Conservation (phyloP, 306 rosid species). For the Styphnolobium japonicum region DNA sequence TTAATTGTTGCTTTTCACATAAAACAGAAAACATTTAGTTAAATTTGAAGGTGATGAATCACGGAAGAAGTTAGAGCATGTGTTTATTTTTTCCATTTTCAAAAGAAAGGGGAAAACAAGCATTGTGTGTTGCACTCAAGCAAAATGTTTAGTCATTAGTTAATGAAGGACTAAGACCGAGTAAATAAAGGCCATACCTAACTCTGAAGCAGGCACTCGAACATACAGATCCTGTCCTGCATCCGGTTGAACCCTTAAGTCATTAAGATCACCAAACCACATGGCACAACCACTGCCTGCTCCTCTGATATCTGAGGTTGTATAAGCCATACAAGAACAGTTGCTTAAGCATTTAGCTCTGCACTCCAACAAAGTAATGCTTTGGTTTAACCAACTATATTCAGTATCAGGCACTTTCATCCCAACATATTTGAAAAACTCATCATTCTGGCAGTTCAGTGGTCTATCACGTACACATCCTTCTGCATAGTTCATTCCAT, state of each 20-base stretch:
- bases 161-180: too few species aligned
- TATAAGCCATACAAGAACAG: constrained; percentile 15
- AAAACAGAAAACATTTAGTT: neutral
- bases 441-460: constrained; percentile 24
- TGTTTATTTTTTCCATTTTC: neutral
- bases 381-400: neutral
- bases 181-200: too few species aligned
- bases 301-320: neutral
- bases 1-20: neutral
- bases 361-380: neutral
- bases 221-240: constrained; percentile 44
- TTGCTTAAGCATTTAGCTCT: too few species aligned
- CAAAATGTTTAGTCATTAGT: too few species aligned
- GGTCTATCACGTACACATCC: constrained; percentile 32
- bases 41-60: neutral
- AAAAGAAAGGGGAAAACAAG: too few species aligned
- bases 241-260: constrained; percentile 23
- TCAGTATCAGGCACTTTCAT: neutral
- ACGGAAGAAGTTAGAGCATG: neutral
- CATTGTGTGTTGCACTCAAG: too few species aligned
- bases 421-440: neutral
- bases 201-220: neutral
- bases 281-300: constrained; percentile 21
- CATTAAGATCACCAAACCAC: constrained; percentile 32
- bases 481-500: neutral